Percentiles rank a stretch among this genome's conserved stretches.
phyloP scores from a whole-genome alignment of 306 rosid genomes.

The Cyclanthera cordifolia region DNA sequence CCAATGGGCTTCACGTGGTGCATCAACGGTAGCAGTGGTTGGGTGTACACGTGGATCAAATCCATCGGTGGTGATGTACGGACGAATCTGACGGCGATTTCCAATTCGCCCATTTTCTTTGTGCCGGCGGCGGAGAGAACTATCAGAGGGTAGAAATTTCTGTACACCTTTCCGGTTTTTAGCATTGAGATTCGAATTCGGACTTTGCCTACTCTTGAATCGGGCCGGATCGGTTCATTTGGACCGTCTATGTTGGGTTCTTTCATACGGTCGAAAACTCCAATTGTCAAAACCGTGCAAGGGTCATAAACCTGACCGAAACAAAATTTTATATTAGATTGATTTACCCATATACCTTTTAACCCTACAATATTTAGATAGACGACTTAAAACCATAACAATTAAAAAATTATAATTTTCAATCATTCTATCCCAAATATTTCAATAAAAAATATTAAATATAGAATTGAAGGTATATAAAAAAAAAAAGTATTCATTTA shows the following conservation, averaged over 20 bases:
- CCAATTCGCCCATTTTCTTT: slow-evolving; percentile 72
- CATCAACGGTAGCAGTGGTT: slow-evolving; percentile 66
- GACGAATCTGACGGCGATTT: slow-evolving; percentile 53
- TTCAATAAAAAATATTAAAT: too few species aligned
- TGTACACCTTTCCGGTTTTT: slow-evolving; percentile 48
- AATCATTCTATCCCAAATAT: too few species aligned
- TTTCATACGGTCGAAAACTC: slow-evolving; percentile 53
- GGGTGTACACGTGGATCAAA: slow-evolving; percentile 62
- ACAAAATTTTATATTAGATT: not conserved
- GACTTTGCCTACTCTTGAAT: slow-evolving; percentile 55
- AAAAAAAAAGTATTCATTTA: too few species aligned
- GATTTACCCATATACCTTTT: too few species aligned
- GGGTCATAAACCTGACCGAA: slow-evolving; percentile 51
- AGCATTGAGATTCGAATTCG: slow-evolving; percentile 58
- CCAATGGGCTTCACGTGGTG: slow-evolving; percentile 73
- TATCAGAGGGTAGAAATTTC: slow-evolving; percentile 45
- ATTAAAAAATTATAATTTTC: too few species aligned
- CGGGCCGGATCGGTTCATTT: slow-evolving; percentile 25
- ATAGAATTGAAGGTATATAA: too few species aligned
- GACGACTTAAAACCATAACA: too few species aligned
- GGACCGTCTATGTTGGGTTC: slow-evolving; percentile 14
- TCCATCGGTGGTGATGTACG: slow-evolving; percentile 41
- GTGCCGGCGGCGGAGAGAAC: slow-evolving; percentile 37
- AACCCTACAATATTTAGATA: too few species aligned
- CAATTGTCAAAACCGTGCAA: slow-evolving; percentile 60